Base-by-base conservation (phyloP, 805 yeast genomes). In the Yarrowia deformans region DNA sequence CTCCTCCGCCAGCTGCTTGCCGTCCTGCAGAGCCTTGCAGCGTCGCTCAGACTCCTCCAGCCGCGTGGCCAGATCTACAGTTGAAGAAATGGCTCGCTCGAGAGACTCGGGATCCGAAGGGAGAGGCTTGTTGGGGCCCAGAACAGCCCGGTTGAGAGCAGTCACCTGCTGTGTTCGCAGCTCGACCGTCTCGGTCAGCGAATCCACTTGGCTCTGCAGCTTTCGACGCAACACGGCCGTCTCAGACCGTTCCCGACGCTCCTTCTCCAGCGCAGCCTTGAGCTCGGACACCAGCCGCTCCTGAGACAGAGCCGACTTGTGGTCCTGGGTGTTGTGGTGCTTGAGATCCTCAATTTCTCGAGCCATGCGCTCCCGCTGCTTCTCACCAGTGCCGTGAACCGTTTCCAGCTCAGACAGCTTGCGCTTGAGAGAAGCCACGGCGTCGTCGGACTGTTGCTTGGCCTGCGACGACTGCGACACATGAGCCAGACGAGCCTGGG, bases 21-120 rank as follows among this genome's bases (percentile, higher is more conserved):
- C 69, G 34, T 74, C 74, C 52, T 73, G 75, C 9, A 74, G 71
- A 40, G 70, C 71, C 63, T 73, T 73, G 34, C 75, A 72, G 13
- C 70, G 73, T 35, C 73, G 75, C 68, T 79, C 80, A 29, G 76
- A 70, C 46, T 77, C 76, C 49, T 74, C 77, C 16, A 78, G 73
- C 54, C 73, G 70, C 23, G 73, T 61, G 3, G 76, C 74, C 40
- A 75, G 67, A 43, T 73, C 77, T n/a, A 75, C 73, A 23, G 70
- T 42, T 45, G 87, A 89, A 71, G 85, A 85, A 8, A 88, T 82
- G 32, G 72, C 69, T n/a, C 54, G 18, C 35, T 66, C 70, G 12
- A 66, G 61, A 7, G 66, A 56, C 50, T 71, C 69, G 12, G 75
- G 73, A 16, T 70, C 69, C 2, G 35, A 23, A 7, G 68, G 55